A percentile compares a stretch with the other conserved stretches of the same genome.
Conservation (phyloP, 192 early-diverging fungal species). For the Backusella tuberculispora region DNA sequence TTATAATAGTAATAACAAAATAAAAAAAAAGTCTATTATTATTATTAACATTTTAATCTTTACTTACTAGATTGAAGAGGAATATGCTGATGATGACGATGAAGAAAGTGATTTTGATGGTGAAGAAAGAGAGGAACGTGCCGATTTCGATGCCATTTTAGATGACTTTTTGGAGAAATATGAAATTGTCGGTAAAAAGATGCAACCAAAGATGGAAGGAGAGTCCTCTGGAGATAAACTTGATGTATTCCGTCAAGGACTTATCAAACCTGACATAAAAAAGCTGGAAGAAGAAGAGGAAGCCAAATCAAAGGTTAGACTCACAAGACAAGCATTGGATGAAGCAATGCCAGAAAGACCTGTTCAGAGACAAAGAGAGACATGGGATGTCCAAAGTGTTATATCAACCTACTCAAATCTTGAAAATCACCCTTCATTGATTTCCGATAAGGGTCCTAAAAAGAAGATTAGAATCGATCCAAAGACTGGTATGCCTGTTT, state of each 20-base stretch:
- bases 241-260: slow-evolving; percentile 60
- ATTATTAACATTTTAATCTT: background rate
- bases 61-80: slow-evolving; percentile 56
- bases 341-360: slow-evolving; percentile 47
- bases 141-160: slow-evolving; percentile 75
- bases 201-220: slow-evolving; percentile 71
- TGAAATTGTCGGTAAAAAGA: slow-evolving; percentile 70
- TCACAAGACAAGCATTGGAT: slow-evolving; percentile 12
- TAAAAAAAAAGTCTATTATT: background rate
- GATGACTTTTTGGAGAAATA: slow-evolving; percentile 81
- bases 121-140: slow-evolving; percentile 57
- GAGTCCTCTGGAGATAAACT: slow-evolving; percentile 62
- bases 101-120: slow-evolving; percentile 55
- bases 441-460: slow-evolving; percentile 62
- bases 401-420: slow-evolving; percentile 91
- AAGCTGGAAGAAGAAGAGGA: slow-evolving; percentile 48
- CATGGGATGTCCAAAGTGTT: slow-evolving; percentile 94
- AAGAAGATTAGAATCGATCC: slow-evolving; percentile 70
- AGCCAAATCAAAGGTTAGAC: slow-evolving; percentile 25
- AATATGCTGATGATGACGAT: slow-evolving; percentile 59
- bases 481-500: slow-evolving; percentile 73
- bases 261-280: slow-evolving; percentile 41
- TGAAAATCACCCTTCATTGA: slow-evolving; percentile 89
- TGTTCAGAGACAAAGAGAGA: slow-evolving; percentile 60
- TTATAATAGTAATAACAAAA: background rate